Base-by-base conservation (phyloP, 169 alveolate genomes). In the Cryptosporidium meleagridis region DNA sequence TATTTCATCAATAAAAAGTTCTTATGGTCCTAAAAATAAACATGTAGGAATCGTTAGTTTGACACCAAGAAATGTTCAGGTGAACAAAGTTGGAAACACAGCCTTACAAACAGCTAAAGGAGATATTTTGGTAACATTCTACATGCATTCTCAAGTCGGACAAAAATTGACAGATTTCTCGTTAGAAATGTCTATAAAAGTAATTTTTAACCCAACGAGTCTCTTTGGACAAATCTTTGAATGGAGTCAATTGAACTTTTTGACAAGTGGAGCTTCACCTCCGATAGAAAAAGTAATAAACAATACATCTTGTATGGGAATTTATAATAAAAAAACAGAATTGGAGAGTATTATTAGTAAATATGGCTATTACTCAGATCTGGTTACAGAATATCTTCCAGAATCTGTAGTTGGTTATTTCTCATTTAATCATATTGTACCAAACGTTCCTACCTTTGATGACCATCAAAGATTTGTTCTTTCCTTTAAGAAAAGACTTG, bases 31-130 rank as follows among this genome's bases (percentile, higher is more conserved):
- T 12, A 39, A 29, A 14, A 14, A 39, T 14, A 80, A 37, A 39
- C 12, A 35, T 14, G 75, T 80, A 16, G 80, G 75, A 4, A 62
- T 80, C 4, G 69, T 62, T 5, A 67, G 89, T 26, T 29, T 80
- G 1, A 80, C 75, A 9, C 89, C 89, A 6, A 62, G 80, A 21
- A 80, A 80, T 16, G 75, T 80, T 45, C 65, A 80, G 51, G 75
- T 80, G 18, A 44, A 5, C 23, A 59, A 51, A 45, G 75, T 80
- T 41, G 89, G 75, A 35, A 80, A 80, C 10, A 41, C 80, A 8
- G 70, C n/a, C 8, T 35, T 80, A 12, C 73, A 80, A 37, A 62
- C 89, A 6, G 73, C 89, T 8, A 80, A 75, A 1, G 89, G 58
- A 6, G 89, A 80, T 62, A 80, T 62, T 3, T 41, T 80, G 26